Conservation (phyloP, 495 filamentous ascomycete genomes). For the Talaromyces trachyspermus region DNA sequence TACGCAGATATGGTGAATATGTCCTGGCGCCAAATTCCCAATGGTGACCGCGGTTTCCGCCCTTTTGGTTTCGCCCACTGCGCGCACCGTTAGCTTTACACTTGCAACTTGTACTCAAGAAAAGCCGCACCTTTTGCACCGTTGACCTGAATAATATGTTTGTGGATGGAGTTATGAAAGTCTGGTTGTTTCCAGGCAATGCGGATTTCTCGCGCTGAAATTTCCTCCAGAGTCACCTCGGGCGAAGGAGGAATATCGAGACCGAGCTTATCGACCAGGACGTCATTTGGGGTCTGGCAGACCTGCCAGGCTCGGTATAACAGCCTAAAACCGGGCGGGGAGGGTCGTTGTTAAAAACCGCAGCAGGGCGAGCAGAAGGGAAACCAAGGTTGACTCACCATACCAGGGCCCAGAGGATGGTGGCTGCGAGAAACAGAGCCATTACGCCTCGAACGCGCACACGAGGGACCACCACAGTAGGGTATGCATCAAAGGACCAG, state of each 20-base stretch:
- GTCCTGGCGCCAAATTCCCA: constrained; percentile 71
- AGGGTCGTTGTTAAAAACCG: not conserved
- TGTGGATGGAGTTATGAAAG: constrained; percentile 67
- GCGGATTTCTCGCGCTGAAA: constrained; percentile 78
- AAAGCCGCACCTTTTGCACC: constrained; percentile 67
- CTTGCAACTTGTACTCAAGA: too few relatives aligned
- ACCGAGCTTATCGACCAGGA: constrained; percentile 82
- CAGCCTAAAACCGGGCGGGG: constrained; percentile 63
- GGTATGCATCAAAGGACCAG: constrained; percentile 42
- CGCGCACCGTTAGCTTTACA: constrained; percentile 12
- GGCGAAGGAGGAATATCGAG: constrained; percentile 88
- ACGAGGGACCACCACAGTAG: constrained; percentile 38
- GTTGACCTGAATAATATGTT: constrained; percentile 89
- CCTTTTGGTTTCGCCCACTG: constrained; percentile 79
- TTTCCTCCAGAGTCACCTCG: constrained; percentile 83
- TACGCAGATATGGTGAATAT: constrained; percentile 87
- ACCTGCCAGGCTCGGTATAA: constrained; percentile 76
- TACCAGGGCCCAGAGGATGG: constrained; percentile 44
- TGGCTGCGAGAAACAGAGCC: constrained; percentile 42
- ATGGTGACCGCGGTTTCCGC: constrained; percentile 87
- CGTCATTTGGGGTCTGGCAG: constrained; percentile 79
- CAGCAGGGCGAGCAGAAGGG: not conserved
- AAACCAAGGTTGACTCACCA: constrained; percentile 30
- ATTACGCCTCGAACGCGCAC: constrained; percentile 45
- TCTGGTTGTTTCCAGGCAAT: constrained; percentile 84